Evolutionary conservation across 768 basidiomycete genomes (phyloP).

Genomic region (Xerocomus brunneocitrinus): DNA sequence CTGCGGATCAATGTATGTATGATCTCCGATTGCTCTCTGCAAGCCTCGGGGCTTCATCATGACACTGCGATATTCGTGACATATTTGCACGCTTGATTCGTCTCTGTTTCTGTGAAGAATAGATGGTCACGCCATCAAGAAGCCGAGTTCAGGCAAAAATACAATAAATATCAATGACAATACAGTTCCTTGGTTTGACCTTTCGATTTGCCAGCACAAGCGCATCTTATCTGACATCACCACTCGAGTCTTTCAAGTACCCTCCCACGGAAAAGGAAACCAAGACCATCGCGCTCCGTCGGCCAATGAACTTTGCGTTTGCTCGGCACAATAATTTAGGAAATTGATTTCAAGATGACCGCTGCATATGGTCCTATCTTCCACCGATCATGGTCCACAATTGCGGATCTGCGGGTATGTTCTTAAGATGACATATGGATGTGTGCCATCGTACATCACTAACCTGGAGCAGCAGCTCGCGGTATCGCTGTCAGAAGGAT

Average conservation of each 20-base stretch:
- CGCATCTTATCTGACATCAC: not conserved
- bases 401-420: not conserved
- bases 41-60: not conserved
- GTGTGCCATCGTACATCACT: not conserved
- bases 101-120: not conserved
- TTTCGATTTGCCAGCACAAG: not conserved
- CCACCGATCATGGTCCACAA: no score
- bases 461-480: not conserved
- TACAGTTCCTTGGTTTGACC: not conserved
- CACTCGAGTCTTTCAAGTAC: slow-evolving; percentile 13
- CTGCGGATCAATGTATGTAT: not conserved
- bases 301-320: no score
- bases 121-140: not conserved
- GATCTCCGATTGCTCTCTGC: not conserved
- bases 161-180: not conserved
- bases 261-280: not conserved
- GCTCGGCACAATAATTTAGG: no score
- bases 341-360: no score
- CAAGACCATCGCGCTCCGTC: no score
- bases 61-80: not conserved
- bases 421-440: not conserved
- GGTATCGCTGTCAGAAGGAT: not conserved
- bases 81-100: not conserved
- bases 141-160: not conserved
- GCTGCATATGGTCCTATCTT: no score